These are phyloP conservation scores for Cicer chorassanicum DNA, from an alignment of 306 rosid species.

Conservation along the genomic window DNA sequence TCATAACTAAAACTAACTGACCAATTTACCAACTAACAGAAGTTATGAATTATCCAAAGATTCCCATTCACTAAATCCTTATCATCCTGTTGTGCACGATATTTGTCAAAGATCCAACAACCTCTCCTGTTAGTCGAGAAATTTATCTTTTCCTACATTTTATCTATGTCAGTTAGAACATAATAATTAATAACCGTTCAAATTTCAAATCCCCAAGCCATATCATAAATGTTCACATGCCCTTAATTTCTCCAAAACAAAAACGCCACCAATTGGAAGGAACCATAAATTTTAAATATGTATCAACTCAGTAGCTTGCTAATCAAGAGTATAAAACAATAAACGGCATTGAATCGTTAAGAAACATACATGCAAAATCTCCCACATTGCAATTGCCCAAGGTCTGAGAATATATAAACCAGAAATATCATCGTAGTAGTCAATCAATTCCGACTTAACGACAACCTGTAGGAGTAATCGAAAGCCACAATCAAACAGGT, in stretches of 20 bases:
- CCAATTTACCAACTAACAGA: neutral
- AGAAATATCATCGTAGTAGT: conserved; percentile 90
- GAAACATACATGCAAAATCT: conserved; percentile 79
- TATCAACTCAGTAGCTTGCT: conserved; percentile 2
- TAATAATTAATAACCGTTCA: neutral
- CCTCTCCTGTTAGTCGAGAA: conserved; percentile 6
- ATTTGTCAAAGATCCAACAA: conserved; percentile 29
- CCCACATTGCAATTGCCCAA: conserved; percentile 88
- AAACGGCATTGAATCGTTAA: neutral
- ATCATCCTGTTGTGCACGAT: neutral
- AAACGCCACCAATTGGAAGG: neutral
- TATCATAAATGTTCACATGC: neutral
- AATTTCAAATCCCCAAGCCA: conserved; percentile 27
- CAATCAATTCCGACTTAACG: conserved; percentile 87
- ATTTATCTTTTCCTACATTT: neutral
- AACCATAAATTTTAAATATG: neutral
- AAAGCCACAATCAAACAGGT: conserved; percentile 30
- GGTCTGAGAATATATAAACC: conserved; percentile 95
- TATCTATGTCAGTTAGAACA: conserved; percentile 12
- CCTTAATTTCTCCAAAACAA: conserved; percentile 2
- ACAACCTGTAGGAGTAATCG: conserved; percentile 61
- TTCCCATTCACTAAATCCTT: conserved; percentile 17
- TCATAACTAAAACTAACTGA: neutral
- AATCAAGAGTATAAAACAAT: neutral
- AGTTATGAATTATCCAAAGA: neutral